Percentiles rank a stretch among this genome's conserved stretches.
Conservation (phyloP, 2,329 filamentous ascomycete genomes). For the Alternaria consortialis region DNA sequence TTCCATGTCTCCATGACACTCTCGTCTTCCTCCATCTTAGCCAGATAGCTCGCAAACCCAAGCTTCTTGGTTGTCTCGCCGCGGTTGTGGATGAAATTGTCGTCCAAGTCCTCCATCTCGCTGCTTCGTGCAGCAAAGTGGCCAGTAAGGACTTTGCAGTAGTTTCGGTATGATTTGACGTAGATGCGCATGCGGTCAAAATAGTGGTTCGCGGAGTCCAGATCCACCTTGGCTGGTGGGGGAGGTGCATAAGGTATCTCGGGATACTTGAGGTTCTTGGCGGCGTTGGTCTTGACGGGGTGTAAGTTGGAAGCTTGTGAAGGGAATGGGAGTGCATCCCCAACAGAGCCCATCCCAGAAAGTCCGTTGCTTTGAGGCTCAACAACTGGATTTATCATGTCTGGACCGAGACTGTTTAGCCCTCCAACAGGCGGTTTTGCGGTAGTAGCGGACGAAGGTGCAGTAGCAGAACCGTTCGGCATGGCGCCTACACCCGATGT, state of each 20-base stretch:
- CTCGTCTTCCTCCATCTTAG: slow-evolving; percentile 70
- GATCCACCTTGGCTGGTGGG: slow-evolving; percentile 56
- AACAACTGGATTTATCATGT: slow-evolving; percentile 60
- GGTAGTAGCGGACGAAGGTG: slow-evolving; percentile 27
- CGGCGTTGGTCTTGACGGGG: slow-evolving; percentile 52
- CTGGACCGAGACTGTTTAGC: slow-evolving; percentile 59
- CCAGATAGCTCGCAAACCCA: slow-evolving; percentile 67
- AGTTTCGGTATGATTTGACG: slow-evolving; percentile 64
- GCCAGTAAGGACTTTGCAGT: slow-evolving; percentile 63
- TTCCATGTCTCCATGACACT: slow-evolving; percentile 69
- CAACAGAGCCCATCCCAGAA: slow-evolving; percentile 64
- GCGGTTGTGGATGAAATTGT: slow-evolving; percentile 61
- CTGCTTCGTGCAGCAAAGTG: slow-evolving; percentile 65
- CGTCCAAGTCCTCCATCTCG: slow-evolving; percentile 54
- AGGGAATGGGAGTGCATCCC: slow-evolving; percentile 65
- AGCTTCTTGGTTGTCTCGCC: slow-evolving; percentile 60
- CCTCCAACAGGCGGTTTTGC: slow-evolving; percentile 29
- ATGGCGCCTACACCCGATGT: slow-evolving; percentile 12
- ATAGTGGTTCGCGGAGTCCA: slow-evolving; percentile 61
- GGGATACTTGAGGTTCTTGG: slow-evolving; percentile 58
- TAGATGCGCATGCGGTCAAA: slow-evolving; percentile 64
- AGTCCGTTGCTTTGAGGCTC: slow-evolving; percentile 55
- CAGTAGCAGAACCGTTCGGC: slow-evolving; percentile 27
- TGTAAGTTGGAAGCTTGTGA: slow-evolving; percentile 61
- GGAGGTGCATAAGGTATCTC: slow-evolving; percentile 62